Evolutionary conservation across 495 filamentous ascomycete genomes (phyloP), one percentile per base, ranked within the genome.

Genomic region (Neurospora intermedia): DNA sequence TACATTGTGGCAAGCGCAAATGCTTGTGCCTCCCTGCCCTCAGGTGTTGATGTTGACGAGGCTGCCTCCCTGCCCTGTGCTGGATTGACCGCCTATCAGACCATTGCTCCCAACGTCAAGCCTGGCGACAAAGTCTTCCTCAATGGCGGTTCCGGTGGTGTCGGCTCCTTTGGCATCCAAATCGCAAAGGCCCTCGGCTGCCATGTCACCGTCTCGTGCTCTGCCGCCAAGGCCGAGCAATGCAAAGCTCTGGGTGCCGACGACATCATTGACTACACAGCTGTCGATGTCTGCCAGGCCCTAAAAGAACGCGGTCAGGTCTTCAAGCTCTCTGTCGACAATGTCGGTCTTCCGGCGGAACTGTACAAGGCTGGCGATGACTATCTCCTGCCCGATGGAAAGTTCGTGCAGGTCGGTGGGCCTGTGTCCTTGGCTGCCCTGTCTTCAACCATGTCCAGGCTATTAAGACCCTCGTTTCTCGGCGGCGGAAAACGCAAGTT

Each of bases 261-360:
- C 75, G 86, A 89, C 71, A 84, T 92, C 3, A 83, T 94, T 54
- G 90, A 94, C 76, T 94, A 94, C 76, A 89, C 85, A n/a, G 76
- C 80, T 1, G 74, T 69, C 54, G 81, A 89, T 78, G 81, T 92
- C 2, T 75, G 85, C 48, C 77, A 83, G 10, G 80, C 74, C 9
- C 75, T 93, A 15, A 83, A 83, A 77, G 76, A 77, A 4, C 81
- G 84, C 46, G 89, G 88, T 0, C 79, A 80, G 18, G 79, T 87
- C 7, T 93, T 88, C 80, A 78, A 84, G 72, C 83, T 88, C 43
- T 83, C 86, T 0, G 80, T 93, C 39, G 92, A 93, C 79, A 89
- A 91, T 80, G 85, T 90, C 23, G 89, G 87, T 0, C 54, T 74
- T 11, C 82, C 87, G 2, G 77, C 77, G 0, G 13, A 70, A 11